Evolutionary conservation across 1,139 yeast species (phyloP).

Genomic region (Protomyces pachydermus): DNA sequence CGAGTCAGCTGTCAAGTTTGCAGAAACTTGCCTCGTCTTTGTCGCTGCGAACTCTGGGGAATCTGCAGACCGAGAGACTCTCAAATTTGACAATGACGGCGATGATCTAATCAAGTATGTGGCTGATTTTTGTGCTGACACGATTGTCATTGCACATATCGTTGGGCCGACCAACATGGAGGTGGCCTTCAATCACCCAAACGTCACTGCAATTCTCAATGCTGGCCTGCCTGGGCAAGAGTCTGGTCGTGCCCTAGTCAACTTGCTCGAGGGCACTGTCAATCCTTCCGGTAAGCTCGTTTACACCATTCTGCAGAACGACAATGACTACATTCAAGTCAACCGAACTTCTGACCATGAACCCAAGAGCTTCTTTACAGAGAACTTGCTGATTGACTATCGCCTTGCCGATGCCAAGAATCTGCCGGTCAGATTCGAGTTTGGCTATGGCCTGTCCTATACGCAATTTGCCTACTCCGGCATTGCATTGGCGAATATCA

Average conservation of each 20-base stretch:
- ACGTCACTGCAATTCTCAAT: constrained; percentile 53
- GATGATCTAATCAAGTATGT: constrained; percentile 51
- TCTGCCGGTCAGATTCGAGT: constrained; percentile 55
- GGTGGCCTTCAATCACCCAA: constrained; percentile 54
- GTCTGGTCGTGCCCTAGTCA: constrained; percentile 48
- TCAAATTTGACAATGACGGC: constrained; percentile 57
- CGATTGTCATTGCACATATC: constrained; percentile 54
- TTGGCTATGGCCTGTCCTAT: constrained; percentile 59
- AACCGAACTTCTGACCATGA: constrained; percentile 25
- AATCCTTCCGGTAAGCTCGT: constrained; percentile 63
- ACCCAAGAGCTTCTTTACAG: constrained; percentile 45
- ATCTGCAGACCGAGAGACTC: constrained; percentile 57
- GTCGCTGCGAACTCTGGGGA: constrained; percentile 48
- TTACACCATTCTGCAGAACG: constrained; percentile 56
- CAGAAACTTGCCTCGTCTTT: constrained; percentile 50
- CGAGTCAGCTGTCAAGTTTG: constrained; percentile 44
- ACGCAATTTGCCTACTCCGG: constrained; percentile 44
- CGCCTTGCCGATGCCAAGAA: constrained; percentile 52
- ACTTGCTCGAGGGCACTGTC: constrained; percentile 52
- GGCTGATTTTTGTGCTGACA: constrained; percentile 49
- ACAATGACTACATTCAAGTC: constrained; percentile 45
- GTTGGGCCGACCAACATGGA: constrained; percentile 61
- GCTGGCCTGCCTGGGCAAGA: constrained; percentile 58
- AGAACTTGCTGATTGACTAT: constrained; percentile 46
- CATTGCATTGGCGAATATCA: not conserved